Conservation (phyloP, 2,329 filamentous ascomycete species). For the Dactylella cylindrospora region DNA sequence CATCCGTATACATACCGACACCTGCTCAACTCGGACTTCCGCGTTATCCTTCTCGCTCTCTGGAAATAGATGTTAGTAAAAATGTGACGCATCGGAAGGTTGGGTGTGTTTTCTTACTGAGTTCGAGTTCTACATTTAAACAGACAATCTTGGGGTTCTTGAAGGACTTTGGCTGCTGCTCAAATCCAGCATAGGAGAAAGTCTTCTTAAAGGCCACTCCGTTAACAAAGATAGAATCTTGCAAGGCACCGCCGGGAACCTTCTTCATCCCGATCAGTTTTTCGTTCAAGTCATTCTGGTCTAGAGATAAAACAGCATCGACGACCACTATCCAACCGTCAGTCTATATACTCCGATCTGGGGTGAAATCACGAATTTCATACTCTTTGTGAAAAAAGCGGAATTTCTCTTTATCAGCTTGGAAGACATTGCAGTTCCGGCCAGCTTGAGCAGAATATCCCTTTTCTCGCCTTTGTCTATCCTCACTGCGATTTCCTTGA, state of each 20-base stretch:
- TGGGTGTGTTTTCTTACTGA: constrained; percentile 57
- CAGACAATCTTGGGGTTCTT: constrained; percentile 93
- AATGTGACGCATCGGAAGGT: not conserved
- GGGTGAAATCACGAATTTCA: constrained; percentile 49
- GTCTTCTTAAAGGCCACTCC: constrained; percentile 99
- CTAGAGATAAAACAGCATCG: constrained; percentile 88
- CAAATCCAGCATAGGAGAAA: constrained; percentile 97
- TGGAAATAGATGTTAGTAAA: constrained; percentile 34
- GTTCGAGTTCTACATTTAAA: constrained; percentile 93
- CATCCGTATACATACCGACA: constrained; percentile 60
- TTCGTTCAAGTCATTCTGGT: constrained; percentile 96
- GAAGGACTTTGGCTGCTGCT: constrained; percentile 97
- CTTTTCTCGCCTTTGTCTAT: constrained; percentile 79
- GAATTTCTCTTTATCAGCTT: constrained; percentile 98
- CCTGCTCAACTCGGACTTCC: constrained; percentile 95
- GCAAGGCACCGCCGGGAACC: constrained; percentile 91
- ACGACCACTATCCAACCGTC: constrained; percentile 73
- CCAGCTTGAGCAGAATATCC: constrained; percentile 85
- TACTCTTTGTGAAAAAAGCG: constrained; percentile 95
- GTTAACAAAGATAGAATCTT: constrained; percentile 95
- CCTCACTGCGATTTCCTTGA: constrained; percentile 93
- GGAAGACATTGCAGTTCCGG: constrained; percentile 97
- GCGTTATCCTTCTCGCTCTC: constrained; percentile 98
- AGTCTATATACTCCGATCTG: not conserved
- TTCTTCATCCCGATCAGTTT: constrained; percentile 98